Percentiles rank a stretch among this genome's conserved stretches.
phyloP scores from a whole-genome alignment of 306 rosid genomes.

The Purshia tridentata region DNA sequence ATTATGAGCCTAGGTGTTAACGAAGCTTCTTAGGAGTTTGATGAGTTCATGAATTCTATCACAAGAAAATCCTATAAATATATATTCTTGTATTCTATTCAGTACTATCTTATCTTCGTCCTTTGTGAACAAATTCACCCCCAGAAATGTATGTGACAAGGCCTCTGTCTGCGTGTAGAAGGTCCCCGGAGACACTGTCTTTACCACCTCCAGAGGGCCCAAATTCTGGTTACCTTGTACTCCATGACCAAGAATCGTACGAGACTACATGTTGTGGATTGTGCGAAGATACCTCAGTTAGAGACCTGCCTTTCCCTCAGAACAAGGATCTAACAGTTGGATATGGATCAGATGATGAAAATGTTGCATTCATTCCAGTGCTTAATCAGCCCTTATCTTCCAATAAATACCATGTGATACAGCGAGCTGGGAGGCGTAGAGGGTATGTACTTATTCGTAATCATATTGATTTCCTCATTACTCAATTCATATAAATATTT shows the following conservation, averaged over 20 bases:
- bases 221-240: conserved; percentile 61
- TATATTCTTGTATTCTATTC: not conserved
- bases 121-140: not conserved
- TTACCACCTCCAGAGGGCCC: conserved; percentile 57
- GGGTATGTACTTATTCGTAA: conserved; percentile 52
- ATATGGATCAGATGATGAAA: conserved; percentile 31
- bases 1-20: too few relatives aligned
- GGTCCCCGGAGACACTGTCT: conserved; percentile 28
- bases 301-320: conserved; percentile 70
- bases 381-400: conserved; percentile 63
- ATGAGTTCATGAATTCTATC: not conserved
- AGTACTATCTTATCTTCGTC: too few relatives aligned
- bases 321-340: conserved; percentile 40
- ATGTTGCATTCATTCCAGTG: conserved; percentile 59
- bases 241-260: conserved; percentile 50
- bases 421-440: conserved; percentile 37
- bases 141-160: conserved; percentile 58
- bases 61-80: not conserved
- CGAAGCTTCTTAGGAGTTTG: too few relatives aligned
- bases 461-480: not conserved
- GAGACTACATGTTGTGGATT: conserved; percentile 47
- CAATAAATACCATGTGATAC: conserved; percentile 57
- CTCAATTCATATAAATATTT: too few relatives aligned
- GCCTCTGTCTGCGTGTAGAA: conserved; percentile 51
- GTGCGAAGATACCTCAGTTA: conserved; percentile 29